Percentiles rank a stretch among this genome's conserved stretches.
phyloP scores from a whole-genome alignment of 352 stramenopile species.

The Phytophthora constricta region DNA sequence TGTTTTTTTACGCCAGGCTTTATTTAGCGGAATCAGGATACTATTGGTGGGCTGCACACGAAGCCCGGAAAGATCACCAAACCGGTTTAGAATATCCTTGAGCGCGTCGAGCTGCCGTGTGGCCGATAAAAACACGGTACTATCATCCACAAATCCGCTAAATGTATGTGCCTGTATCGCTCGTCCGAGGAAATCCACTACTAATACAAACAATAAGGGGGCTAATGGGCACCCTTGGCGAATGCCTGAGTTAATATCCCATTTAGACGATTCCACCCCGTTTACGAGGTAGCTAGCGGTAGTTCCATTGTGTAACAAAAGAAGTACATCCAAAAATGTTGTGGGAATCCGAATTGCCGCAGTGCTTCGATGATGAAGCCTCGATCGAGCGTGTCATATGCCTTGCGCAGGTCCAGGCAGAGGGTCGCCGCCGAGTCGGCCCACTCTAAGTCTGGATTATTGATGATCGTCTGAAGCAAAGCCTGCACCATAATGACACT shows the following conservation, averaged over 20 bases:
- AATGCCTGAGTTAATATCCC: slow-evolving; percentile 1
- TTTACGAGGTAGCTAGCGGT: slow-evolving; percentile 17
- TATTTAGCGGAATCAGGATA: slow-evolving; percentile 5
- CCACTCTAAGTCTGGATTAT: background rate
- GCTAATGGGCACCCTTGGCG: slow-evolving; percentile 11
- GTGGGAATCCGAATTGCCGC: slow-evolving; percentile 1
- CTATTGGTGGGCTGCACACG: slow-evolving; percentile 9
- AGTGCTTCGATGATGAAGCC: background rate
- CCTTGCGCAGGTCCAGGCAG: slow-evolving; percentile 9
- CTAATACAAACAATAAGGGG: slow-evolving; percentile 9
- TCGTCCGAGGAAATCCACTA: background rate
- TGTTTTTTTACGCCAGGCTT: background rate
- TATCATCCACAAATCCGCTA: slow-evolving; percentile 13
- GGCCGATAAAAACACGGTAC: slow-evolving; percentile 2
- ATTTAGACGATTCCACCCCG: slow-evolving; percentile 7
- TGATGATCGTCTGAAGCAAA: background rate
- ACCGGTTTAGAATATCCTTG: background rate
- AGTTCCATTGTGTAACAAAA: slow-evolving; percentile 3
- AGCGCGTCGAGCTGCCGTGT: background rate
- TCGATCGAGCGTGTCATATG: slow-evolving; percentile 8
- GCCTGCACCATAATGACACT: slow-evolving; percentile 1
- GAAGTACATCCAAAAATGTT: slow-evolving; percentile 3
- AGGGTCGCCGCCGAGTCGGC: background rate
- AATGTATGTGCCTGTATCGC: slow-evolving; percentile 5
- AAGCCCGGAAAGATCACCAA: slow-evolving; percentile 8